Evolutionary conservation across 2,329 filamentous ascomycete species (phyloP), one percentile per base, ranked within the genome.

Genomic region (Torrubiella hemipterigena): DNA sequence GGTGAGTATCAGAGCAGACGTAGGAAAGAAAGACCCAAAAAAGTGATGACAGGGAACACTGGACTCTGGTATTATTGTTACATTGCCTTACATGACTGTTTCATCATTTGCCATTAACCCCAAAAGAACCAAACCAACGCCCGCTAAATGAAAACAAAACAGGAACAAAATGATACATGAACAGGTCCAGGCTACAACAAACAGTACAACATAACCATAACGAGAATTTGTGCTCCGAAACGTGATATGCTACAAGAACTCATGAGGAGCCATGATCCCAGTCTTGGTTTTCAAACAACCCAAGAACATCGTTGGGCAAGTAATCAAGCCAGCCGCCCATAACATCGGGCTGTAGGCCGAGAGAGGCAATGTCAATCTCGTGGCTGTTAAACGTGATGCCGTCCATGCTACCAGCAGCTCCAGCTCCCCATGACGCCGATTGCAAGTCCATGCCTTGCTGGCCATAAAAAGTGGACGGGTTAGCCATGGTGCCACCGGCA

Each of bases 281-380:
- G 18, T 54, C 46, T 9, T 52, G 48, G 17, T 48, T 43, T 7
- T 65, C 64, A 42, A 69, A 74, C 32, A 73, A 65, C 19, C 63
- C 66, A 23, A 81, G 45, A 37, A 81, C 66, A 45, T 82, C 77
- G 16, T 67, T 68, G 0, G 80, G 78, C 6, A 85, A 57, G 37
- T 81, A 82, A 43, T 84, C 81, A 9, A 86, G 59, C 78, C 81
- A 87, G 4, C 56, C 55, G 1, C 77, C 73, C 63, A 81, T 73
- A 54, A 83, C 70, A 26, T 83, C 78, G 12, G 74, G 69, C 2
- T 61, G 57, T 23, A 66, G 38, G 0, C 73, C 76, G 13, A 86
- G 55, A 5, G 71, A 59, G 16, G 69, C 73, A 63, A 87, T 79
- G 40, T 87, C 80, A 20, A 89, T 73, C 40, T 87, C 80, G 39